Evolutionary conservation across 2,329 filamentous ascomycete genomes (phyloP).

Genomic region (Colletotrichum spaethianum): DNA sequence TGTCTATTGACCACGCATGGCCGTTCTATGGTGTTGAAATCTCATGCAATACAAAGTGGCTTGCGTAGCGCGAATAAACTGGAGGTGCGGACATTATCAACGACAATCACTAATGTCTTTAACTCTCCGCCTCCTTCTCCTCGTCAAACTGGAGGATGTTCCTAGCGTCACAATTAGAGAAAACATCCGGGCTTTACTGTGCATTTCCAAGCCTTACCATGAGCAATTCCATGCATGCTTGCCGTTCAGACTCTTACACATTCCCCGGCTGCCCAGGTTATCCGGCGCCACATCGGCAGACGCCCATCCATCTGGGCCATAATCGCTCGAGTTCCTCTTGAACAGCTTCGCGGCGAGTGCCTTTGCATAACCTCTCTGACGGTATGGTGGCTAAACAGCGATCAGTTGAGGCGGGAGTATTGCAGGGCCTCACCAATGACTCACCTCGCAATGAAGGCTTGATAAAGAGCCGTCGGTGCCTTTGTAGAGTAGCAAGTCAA

Average conservation of each 20-base stretch:
- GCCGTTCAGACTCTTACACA: conserved; percentile 75
- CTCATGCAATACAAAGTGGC: neutral
- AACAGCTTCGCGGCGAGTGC: conserved; percentile 72
- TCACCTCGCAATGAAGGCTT: conserved; percentile 71
- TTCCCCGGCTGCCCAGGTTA: conserved; percentile 72
- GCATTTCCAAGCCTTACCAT: conserved; percentile 63
- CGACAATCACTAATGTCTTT: neutral
- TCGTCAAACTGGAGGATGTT: neutral
- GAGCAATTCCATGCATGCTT: conserved; percentile 68
- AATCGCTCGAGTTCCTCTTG: conserved; percentile 61
- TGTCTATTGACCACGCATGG: neutral
- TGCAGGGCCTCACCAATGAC: neutral
- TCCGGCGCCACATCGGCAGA: conserved; percentile 75
- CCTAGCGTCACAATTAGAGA: neutral
- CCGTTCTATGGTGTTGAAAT: neutral
- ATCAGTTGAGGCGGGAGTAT: neutral
- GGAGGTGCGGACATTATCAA: neutral
- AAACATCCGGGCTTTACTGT: neutral
- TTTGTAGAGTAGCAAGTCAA: conserved; percentile 41
- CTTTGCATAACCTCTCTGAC: conserved; percentile 75
- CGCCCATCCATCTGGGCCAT: conserved; percentile 65
- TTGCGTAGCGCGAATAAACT: neutral
- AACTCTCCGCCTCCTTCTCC: neutral
- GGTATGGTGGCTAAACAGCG: conserved; percentile 62
- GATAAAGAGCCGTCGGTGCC: conserved; percentile 74